Conservation (phyloP, 306 rosid genomes). For the Vicia faba region DNA sequence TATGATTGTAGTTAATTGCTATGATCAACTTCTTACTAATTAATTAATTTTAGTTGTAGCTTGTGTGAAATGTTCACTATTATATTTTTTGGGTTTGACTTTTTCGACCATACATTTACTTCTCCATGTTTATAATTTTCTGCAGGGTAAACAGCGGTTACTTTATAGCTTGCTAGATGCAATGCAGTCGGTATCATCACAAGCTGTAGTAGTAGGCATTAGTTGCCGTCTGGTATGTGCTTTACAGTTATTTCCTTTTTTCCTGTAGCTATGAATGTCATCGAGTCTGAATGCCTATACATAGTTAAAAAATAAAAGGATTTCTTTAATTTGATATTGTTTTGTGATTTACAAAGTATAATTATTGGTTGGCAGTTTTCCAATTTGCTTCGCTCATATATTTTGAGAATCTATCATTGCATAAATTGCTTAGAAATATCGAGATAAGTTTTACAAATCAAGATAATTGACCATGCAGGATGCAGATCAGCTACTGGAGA, state of each 20-base stretch:
- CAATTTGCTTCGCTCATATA: constrained; percentile 11
- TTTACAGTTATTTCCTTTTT: constrained; percentile 34
- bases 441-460: constrained; percentile 23
- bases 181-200: constrained; percentile 86
- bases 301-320: background rate
- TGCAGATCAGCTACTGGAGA: constrained; percentile 92
- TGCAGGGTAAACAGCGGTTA: constrained; percentile 85
- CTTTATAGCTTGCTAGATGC: constrained; percentile 95
- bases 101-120: constrained; percentile 30
- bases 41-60: constrained; percentile 7
- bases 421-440: constrained; percentile 25
- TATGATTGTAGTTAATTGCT: background rate
- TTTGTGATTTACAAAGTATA: constrained; percentile 22
- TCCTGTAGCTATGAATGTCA: constrained; percentile 15
- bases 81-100: constrained; percentile 20
- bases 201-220: constrained; percentile 87
- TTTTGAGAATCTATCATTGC: constrained; percentile 18
- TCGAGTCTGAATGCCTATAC: constrained; percentile 18
- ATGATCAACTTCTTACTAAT: constrained; percentile 17
- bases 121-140: constrained; percentile 26
- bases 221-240: constrained; percentile 80
- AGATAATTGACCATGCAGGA: constrained; percentile 58
- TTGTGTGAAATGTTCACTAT: constrained; percentile 26
- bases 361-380: constrained; percentile 27
- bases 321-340: constrained; percentile 20